phyloP scores from a whole-genome alignment of 371 early-diverging fungal species.

The Circinella minor region DNA sequence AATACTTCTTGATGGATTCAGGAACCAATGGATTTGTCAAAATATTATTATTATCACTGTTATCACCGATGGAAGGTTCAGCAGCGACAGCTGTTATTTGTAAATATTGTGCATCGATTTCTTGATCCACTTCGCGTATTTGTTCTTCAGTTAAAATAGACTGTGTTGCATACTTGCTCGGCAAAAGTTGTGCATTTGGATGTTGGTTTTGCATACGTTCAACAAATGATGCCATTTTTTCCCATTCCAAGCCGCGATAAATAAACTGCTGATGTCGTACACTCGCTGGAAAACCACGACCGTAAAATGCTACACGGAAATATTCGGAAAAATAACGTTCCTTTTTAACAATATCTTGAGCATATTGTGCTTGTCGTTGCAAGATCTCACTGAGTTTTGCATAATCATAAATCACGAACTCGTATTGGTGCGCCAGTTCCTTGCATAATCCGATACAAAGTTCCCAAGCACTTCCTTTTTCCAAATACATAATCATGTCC shows the following conservation, averaged over 20 bases:
- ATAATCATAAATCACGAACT: slow-evolving; percentile 61
- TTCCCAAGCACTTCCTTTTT: slow-evolving; percentile 76
- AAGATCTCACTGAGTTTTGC: slow-evolving; percentile 58
- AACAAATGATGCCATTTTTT: slow-evolving; percentile 75
- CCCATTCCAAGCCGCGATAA: slow-evolving; percentile 77
- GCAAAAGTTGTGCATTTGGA: slow-evolving; percentile 62
- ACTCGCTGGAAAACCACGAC: slow-evolving; percentile 63
- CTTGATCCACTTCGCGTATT: slow-evolving; percentile 47
- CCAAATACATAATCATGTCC: slow-evolving; percentile 66
- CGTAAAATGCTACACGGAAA: slow-evolving; percentile 81
- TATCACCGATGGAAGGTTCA: slow-evolving; percentile 39
- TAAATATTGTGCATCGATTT: slow-evolving; percentile 64
- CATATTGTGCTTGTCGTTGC: slow-evolving; percentile 59
- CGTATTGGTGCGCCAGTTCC: slow-evolving; percentile 67
- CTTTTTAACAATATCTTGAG: slow-evolving; percentile 61
- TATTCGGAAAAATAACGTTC: slow-evolving; percentile 73
- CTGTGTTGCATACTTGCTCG: slow-evolving; percentile 41
- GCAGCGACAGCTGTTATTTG: slow-evolving; percentile 77
- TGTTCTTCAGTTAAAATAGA: slow-evolving; percentile 51
- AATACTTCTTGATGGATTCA: slow-evolving; percentile 61
- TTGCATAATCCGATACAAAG: slow-evolving; percentile 66
- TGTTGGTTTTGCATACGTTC: slow-evolving; percentile 76
- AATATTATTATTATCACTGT: slow-evolving; percentile 14
- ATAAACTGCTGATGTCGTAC: slow-evolving; percentile 73
- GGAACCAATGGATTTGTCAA: slow-evolving; percentile 46